Conservation (phyloP, 2,329 filamentous ascomycete genomes). For the Neonectria punicea region DNA sequence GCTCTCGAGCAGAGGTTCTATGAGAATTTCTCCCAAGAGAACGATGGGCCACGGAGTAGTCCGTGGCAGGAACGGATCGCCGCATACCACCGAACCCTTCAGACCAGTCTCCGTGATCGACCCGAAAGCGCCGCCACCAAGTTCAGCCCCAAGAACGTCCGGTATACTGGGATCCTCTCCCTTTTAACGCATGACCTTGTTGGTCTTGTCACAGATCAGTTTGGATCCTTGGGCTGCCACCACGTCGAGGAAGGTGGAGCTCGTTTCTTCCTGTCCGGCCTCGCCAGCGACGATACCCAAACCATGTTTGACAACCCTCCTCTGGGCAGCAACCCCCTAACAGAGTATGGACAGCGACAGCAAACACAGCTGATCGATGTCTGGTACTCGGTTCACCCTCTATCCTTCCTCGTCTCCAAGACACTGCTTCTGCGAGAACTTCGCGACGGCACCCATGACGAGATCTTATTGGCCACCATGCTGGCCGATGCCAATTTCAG, state of each 20-base stretch:
- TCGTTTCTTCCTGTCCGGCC: conserved; percentile 42
- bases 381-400: conserved; percentile 54
- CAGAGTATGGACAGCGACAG: conserved; percentile 46
- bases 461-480: conserved; percentile 52
- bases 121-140: conserved; percentile 30
- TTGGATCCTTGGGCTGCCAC: conserved; percentile 45
- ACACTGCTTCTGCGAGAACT: conserved; percentile 52
- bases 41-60: conserved; percentile 23
- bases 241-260: conserved; percentile 42
- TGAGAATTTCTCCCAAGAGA: conserved; percentile 41
- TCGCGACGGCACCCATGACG: conserved; percentile 52
- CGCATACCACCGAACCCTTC: conserved; percentile 30
- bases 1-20: conserved; percentile 46
- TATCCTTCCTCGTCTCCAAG: conserved; percentile 54
- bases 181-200: conserved; percentile 47
- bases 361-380: conserved; percentile 53
- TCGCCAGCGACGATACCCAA: conserved; percentile 42
- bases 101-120: conserved; percentile 23
- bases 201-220: conserved; percentile 43
- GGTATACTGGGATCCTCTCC: conserved; percentile 42
- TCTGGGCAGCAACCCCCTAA: conserved; percentile 40
- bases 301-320: conserved; percentile 46
- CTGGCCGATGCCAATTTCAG: conserved; percentile 52
- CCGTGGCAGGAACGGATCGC: conserved; percentile 38
- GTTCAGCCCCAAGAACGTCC: conserved; percentile 33